These are phyloP conservation scores for Artomyces pyxidatus DNA, from an alignment of 768 basidiomycete species.

Conservation along the genomic window DNA sequence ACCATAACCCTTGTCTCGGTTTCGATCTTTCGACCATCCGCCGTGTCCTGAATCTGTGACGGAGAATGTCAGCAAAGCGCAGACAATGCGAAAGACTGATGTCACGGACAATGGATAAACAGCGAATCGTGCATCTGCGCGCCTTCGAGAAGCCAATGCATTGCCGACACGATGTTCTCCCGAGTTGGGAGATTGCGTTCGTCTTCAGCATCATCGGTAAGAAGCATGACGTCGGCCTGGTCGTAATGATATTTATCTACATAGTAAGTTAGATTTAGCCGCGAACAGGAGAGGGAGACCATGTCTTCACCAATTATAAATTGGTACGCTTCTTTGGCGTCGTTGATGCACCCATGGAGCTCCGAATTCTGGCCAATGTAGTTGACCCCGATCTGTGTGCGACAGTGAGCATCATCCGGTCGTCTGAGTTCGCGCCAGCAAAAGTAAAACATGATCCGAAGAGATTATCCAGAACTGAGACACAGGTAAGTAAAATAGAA, in stretches of 20 bases:
- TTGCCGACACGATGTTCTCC: constrained; percentile 40
- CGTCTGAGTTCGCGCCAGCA: too few relatives aligned
- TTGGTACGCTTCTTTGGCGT: constrained; percentile 35
- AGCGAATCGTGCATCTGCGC: constrained; percentile 39
- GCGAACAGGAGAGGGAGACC: too few relatives aligned
- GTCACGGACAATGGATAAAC: constrained; percentile 29
- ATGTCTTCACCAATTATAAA: constrained; percentile 27
- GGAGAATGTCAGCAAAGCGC: not conserved
- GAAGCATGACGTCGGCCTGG: constrained; percentile 39
- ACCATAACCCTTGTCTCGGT: constrained; percentile 34
- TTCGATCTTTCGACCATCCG: constrained; percentile 34
- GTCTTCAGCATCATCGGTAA: constrained; percentile 34
- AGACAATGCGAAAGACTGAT: not conserved
- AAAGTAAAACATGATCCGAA: too few relatives aligned
- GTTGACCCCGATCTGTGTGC: constrained; percentile 36
- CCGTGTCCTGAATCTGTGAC: constrained; percentile 37
- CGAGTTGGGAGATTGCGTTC: constrained; percentile 34
- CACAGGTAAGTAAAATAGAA: too few relatives aligned
- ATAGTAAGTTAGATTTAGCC: too few relatives aligned
- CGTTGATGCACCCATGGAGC: constrained; percentile 41
- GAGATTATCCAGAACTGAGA: too few relatives aligned
- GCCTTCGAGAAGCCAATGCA: constrained; percentile 41
- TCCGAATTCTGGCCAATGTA: constrained; percentile 31
- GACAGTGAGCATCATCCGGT: not conserved
- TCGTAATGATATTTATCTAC: constrained; percentile 34